Base-by-base conservation (phyloP, 345 rosid genomes). In the Eucalyptus leucophloia region DNA sequence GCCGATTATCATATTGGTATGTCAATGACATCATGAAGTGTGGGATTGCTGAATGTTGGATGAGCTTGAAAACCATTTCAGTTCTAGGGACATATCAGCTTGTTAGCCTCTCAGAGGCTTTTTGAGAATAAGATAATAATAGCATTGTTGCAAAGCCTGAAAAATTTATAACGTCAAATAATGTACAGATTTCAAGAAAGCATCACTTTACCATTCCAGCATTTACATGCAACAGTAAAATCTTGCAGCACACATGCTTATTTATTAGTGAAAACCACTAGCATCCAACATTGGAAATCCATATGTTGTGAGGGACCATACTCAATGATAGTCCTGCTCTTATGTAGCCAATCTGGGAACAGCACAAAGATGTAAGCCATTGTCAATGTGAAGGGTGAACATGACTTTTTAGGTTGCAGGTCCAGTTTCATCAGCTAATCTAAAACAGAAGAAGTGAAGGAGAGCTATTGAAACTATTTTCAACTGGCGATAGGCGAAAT, bases 401-500 rank as follows among this genome's bases (percentile, higher is more conserved):
- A 96, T 95, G 23, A 93, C 93, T 89, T 87, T 94, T 89, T 96
- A 95, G 56, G 56, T 53, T 53, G 0, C 56, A 19, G 56, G 56
- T 53, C 56, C 89, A 3, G 88, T 91, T 28, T 94, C 96, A 88
- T 96, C 96, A 4, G 89, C 94, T 90, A 95, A 44, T 69, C 93
- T 93, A 91, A 96, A 96, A 54, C 92, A 90, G 88, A 96, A 95
- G 92, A 90, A 95, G 13, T 91, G 94, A 72, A 96, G 93, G 72
- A 96, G 95, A 5, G 95, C 95, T 37, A 91, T 92, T 7, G 96
- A 91, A 7, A 92, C 77, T 86, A 97, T 97, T 95, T 96, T 96
- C 98, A 97, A 96, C 90, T 96, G 97, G 65, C 95, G 54, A 90
- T 92, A 95, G 49, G 98, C 98, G 2, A 96, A 96, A 85, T 95